Percentiles rank a stretch among this genome's conserved stretches.
Conservation (phyloP, 2,329 filamentous ascomycete genomes). For the Hypomyces rosellus region DNA sequence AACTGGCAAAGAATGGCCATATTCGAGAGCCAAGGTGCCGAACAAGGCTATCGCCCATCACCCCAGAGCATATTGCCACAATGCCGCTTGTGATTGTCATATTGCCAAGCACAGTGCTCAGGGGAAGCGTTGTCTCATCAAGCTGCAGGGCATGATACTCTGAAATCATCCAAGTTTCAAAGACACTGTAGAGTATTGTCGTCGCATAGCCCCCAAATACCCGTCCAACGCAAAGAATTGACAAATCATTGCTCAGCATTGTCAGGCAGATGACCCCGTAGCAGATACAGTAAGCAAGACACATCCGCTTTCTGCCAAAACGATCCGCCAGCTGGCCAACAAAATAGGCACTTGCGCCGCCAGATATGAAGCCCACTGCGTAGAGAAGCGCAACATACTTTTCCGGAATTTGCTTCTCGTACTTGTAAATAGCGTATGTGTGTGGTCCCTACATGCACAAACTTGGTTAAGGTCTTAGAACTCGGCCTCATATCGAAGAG, state of each 20-base stretch:
- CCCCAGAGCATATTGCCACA: constrained; percentile 47
- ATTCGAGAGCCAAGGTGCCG: constrained; percentile 39
- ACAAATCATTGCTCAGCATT: constrained; percentile 37
- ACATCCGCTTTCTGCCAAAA: constrained; percentile 44
- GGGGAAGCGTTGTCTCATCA: constrained; percentile 31
- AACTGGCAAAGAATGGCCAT: constrained; percentile 46
- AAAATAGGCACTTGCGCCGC: constrained; percentile 38
- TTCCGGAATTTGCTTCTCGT: constrained; percentile 41
- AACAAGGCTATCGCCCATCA: constrained; percentile 48
- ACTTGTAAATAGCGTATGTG: constrained; percentile 47
- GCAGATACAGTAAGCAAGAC: constrained; percentile 46
- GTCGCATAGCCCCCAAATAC: constrained; percentile 49
- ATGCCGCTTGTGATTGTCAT: constrained; percentile 49
- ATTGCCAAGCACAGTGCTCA: constrained; percentile 47
- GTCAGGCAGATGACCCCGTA: constrained; percentile 48
- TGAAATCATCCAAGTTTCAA: constrained; percentile 55
- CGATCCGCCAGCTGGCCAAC: constrained; percentile 34
- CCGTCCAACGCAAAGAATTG: constrained; percentile 47
- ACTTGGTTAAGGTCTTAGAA: not conserved
- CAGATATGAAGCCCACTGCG: constrained; percentile 42
- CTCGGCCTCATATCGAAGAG: not conserved
- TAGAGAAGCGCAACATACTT: constrained; percentile 39
- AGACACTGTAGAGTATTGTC: constrained; percentile 51
- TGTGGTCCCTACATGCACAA: constrained; percentile 33
- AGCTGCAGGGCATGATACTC: constrained; percentile 46